phyloP scores from a whole-genome alignment of 31 red algal species.

The Endocladia muricata region DNA sequence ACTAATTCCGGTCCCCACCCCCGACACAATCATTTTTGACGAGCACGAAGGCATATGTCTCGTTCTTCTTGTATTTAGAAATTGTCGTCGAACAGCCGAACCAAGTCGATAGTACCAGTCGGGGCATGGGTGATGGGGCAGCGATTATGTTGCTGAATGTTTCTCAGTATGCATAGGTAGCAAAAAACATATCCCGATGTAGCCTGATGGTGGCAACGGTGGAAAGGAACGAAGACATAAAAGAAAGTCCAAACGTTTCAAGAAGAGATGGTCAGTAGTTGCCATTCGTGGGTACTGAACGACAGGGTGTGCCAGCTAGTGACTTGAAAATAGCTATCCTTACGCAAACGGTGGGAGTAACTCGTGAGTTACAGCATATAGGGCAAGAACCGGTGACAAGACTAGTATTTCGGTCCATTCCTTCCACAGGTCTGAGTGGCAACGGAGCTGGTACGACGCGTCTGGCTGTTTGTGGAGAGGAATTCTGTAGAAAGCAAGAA shows the following conservation, averaged over 20 bases:
- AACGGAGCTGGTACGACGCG: slow-evolving; percentile 26
- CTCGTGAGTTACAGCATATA: slow-evolving; percentile 27
- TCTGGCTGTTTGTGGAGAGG: slow-evolving; percentile 19
- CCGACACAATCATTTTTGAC: too few species aligned
- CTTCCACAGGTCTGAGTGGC: slow-evolving; percentile 29
- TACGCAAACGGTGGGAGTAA: slow-evolving; percentile 51
- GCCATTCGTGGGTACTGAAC: neutral
- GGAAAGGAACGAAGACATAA: neutral
- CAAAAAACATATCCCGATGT: slow-evolving; percentile 65
- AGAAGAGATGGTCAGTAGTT: too few species aligned
- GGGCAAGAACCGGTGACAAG: slow-evolving; percentile 32
- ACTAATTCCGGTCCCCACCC: too few species aligned
- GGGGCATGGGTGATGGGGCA: slow-evolving; percentile 52
- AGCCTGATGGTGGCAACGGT: slow-evolving; percentile 18
- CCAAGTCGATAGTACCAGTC: slow-evolving; percentile 23
- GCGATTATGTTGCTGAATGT: slow-evolving; percentile 14
- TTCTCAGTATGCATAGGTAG: slow-evolving; percentile 37
- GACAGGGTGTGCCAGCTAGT: neutral
- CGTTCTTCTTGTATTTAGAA: too few species aligned
- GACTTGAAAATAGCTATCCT: neutral
- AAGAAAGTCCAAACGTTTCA: neutral
- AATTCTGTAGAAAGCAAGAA: slow-evolving; percentile 3
- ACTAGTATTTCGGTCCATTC: slow-evolving; percentile 23
- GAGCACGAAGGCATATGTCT: too few species aligned
- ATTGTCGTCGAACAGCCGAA: slow-evolving; percentile 45